Base-by-base conservation (phyloP, 1,284 basidiomycete genomes). In the Chalciporus piperatoides region DNA sequence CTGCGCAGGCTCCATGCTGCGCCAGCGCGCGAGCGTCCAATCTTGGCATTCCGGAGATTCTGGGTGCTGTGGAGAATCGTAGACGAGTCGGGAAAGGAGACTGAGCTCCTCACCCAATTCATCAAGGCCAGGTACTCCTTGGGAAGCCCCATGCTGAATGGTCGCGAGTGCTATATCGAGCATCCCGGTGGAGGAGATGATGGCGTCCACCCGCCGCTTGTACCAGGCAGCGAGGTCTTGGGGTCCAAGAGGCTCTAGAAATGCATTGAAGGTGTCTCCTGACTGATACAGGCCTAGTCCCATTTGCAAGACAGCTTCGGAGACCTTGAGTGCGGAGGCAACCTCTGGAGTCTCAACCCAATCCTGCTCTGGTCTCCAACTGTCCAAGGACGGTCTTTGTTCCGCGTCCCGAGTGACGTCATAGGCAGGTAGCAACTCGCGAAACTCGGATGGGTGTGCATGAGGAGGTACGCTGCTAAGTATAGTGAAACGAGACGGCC, bases 81-180 rank as follows among this genome's bases (percentile, higher is more conserved):
- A 97, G 15, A 94, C 82, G 37, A 97, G 77, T 23, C 87, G 79
- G 1, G 87, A 84, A 41, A 97, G 76, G 6, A 97, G 79, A 56
- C 84, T 89, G 39, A 97, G 79, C 52, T 97, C 92, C 71, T 97
- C 94, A 6, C 92, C 94, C 3, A 93, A 68, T 58, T 83, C 83
- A 59, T 95, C 93, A 19, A 97, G 77, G 2, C 74, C 80, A n/a
- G 81, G 74, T 6, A 96, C 75, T 15, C 86, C 88, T 56, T 83
- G 81, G 8, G 92, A 85, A 6, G 87, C 91, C 4, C 84, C 93
- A 57, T 95, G 85, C 67, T 96, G 93, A 11, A 92, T 78, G 43
- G 88, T 76, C 9, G 81, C 79, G 12, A 97, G 75, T 12, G 92
- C 90, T 23, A 82, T 67, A 59, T 94, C 89, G 27, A 92, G 71